Evolutionary conservation across 306 rosid species (phyloP), one percentile per base, ranked within the genome.

Genomic region (Prunus padus): DNA sequence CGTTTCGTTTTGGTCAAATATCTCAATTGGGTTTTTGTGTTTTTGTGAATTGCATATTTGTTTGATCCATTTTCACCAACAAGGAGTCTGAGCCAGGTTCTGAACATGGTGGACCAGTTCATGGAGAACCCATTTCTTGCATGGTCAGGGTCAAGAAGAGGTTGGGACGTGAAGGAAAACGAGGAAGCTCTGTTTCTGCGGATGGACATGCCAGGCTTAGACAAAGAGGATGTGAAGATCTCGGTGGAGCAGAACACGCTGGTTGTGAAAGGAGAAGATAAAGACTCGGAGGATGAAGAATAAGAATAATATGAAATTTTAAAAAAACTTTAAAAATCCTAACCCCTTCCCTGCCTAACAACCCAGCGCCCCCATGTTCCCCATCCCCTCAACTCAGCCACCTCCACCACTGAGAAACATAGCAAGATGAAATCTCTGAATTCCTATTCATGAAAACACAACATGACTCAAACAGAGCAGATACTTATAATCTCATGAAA

Each of bases 181-280:
- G 73, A 88, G 0, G 82, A 86, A 3, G 82, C 82, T 49, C 86
- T 93, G 71, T 79, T 40, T 65, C 76, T 91, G 1, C 80, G 96
- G 0, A 78, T 93, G 81, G 97, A 91, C 72, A 91, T 91, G 98
- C 98, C 90, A 8, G 97, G 98, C 0, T 67, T 93, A 0, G 79
- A 80, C 22, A 90, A 89, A 57, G 93, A 86, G 0, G 87, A 93
- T 5, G 95, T 93, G 73, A 91, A 89, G 72, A 85, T 93, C 0
- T 25, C 86, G 0, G 93, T 93, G 76, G 93, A 93, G 75, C 88
- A 89, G 79, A 88, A 85, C 80, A 89, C 88, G 0, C 92, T 91
- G 33, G 74, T 73, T 0, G 85, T 93, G 15, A 91, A 73, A 77
- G 97, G 92, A 0, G 92, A 91, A 31, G 92, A 77, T 1, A 77